Percentiles rank a stretch among this genome's conserved stretches.
These are phyloP conservation scores for Termitomyces sp. DNA, from an alignment of 768 basidiomycete species.

Conservation along the genomic window DNA sequence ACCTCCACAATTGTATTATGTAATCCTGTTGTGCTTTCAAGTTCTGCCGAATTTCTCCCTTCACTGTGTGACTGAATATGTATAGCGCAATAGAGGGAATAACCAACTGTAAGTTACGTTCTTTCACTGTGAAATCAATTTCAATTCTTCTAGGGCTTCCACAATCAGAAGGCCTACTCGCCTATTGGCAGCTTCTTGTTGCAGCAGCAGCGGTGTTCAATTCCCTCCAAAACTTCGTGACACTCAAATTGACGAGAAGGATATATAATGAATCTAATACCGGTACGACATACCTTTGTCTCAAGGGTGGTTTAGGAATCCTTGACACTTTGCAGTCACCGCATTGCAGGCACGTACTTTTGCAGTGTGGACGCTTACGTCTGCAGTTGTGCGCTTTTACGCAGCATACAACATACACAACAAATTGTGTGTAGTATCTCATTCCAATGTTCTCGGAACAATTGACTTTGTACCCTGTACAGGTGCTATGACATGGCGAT, in stretches of 20 bases:
- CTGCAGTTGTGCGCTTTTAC: constrained; percentile 77
- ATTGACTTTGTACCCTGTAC: constrained; percentile 10
- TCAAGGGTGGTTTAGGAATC: background rate
- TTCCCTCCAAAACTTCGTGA: constrained; percentile 74
- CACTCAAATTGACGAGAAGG: constrained; percentile 68
- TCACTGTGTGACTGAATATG: background rate
- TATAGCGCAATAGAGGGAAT: background rate
- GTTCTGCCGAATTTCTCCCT: background rate
- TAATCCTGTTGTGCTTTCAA: background rate
- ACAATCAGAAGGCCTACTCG: constrained; percentile 62
- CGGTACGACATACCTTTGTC: constrained; percentile 22
- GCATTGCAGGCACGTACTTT: constrained; percentile 85
- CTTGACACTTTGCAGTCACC: constrained; percentile 52
- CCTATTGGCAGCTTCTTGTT: constrained; percentile 85
- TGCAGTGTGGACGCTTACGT: constrained; percentile 85
- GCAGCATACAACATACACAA: constrained; percentile 86
- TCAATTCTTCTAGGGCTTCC: constrained; percentile 47
- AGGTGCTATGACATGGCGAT: constrained; percentile 90
- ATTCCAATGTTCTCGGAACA: background rate
- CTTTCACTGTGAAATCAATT: background rate
- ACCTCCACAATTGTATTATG: background rate
- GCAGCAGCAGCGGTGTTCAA: constrained; percentile 80
- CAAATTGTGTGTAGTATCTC: constrained; percentile 54
- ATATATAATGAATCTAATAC: constrained; percentile 54
- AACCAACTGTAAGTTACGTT: constrained; percentile 7